Evolutionary conservation across 176 grass and related monocot genomes (phyloP).

Genomic region (Elymus sibiricus): DNA sequence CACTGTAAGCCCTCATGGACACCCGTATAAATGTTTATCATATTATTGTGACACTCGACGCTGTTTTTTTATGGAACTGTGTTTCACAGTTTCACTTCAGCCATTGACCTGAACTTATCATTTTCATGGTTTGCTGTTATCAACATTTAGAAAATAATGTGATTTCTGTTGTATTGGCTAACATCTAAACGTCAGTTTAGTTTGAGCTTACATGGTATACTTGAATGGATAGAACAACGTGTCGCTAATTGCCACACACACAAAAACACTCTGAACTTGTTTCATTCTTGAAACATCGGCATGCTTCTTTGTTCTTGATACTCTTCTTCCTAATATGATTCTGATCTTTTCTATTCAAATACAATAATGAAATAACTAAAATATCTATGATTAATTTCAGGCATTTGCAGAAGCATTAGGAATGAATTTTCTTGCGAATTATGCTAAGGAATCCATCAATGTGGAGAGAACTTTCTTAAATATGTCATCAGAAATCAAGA

Average conservation of each 20-base stretch:
- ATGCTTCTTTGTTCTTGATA: not conserved
- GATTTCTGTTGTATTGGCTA: not conserved
- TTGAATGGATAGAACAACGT: not conserved
- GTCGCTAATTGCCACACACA: not conserved
- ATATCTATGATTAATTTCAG: too few relatives aligned
- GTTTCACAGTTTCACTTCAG: not conserved
- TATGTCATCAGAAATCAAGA: slow-evolving; percentile 93
- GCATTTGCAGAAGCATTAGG: too few relatives aligned
- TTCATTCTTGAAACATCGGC: not conserved
- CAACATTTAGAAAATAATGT: not conserved
- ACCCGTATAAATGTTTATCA: not conserved
- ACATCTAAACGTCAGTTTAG: not conserved
- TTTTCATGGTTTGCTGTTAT: not conserved
- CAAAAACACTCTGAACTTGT: not conserved
- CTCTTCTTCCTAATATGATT: not conserved
- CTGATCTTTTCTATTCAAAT: not conserved
- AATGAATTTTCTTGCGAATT: too few relatives aligned
- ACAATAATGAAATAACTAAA: too few relatives aligned
- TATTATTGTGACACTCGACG: not conserved
- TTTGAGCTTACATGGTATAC: not conserved
- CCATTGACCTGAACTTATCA: not conserved
- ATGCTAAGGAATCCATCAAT: too few relatives aligned
- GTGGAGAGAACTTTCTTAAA: too few relatives aligned
- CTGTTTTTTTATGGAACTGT: not conserved
- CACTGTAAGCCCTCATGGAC: slow-evolving; percentile 49